Evolutionary conservation across 1,284 basidiomycete genomes (phyloP).

Genomic region (Ustilago sp.): DNA sequence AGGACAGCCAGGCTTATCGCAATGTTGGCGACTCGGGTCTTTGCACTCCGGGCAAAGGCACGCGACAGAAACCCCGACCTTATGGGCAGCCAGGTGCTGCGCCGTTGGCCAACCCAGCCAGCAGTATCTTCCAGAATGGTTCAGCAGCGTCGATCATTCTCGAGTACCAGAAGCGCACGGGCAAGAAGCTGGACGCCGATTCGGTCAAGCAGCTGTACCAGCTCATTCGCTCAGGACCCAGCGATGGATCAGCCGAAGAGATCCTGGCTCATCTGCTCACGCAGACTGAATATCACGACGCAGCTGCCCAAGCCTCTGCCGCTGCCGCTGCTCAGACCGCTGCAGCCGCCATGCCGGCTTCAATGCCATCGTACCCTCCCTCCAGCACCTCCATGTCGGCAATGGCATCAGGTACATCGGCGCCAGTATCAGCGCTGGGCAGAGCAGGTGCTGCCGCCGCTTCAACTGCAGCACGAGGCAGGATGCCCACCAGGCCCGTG

Average conservation of each 20-base stretch:
- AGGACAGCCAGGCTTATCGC: constrained; percentile 58
- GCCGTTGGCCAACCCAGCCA: constrained; percentile 60
- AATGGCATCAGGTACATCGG: neutral
- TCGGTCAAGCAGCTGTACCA: constrained; percentile 30
- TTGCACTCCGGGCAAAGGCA: constrained; percentile 24
- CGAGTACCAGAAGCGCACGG: constrained; percentile 57
- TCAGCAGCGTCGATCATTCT: constrained; percentile 56
- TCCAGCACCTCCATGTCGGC: constrained; percentile 9
- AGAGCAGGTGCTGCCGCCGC: constrained; percentile 10
- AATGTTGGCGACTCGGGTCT: constrained; percentile 44
- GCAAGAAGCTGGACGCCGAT: constrained; percentile 47
- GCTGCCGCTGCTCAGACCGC: constrained; percentile 31
- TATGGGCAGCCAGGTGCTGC: constrained; percentile 62
- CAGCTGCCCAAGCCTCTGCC: constrained; percentile 44
- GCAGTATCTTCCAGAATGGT: constrained; percentile 62
- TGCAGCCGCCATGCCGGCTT: constrained; percentile 34
- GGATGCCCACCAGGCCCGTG: constrained; percentile 18
- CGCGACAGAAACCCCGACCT: constrained; percentile 52
- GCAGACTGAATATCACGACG: constrained; percentile 45
- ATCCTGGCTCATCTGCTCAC: constrained; percentile 45
- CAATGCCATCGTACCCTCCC: constrained; percentile 26
- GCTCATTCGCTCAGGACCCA: constrained; percentile 42
- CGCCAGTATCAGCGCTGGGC: constrained; percentile 13
- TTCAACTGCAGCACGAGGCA: constrained; percentile 16
- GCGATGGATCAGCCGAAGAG: constrained; percentile 43